Conservation (phyloP, 2,329 filamentous ascomycete species). For the Ceratocystis destructans region DNA sequence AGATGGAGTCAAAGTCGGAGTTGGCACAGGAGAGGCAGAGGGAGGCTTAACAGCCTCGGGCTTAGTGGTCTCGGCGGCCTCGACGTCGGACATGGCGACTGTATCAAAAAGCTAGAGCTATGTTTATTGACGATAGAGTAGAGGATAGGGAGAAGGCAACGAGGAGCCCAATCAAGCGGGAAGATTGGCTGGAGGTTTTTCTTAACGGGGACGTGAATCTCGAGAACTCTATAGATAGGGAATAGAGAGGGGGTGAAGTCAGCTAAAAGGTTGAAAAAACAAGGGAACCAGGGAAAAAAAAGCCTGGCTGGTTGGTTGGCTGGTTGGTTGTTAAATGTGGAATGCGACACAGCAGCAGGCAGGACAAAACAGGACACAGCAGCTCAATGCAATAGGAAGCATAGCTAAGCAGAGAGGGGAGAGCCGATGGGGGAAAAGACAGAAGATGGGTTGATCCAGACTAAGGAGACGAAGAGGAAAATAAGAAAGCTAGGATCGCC, state of each 20-base stretch:
- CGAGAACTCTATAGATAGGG: constrained; percentile 11
- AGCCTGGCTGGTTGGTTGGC: background rate
- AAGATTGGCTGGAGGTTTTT: constrained; percentile 1
- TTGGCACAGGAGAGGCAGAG: constrained; percentile 23
- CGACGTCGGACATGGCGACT: constrained; percentile 34
- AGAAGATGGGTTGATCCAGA: background rate
- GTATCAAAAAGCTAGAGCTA: background rate
- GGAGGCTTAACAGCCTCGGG: constrained; percentile 30
- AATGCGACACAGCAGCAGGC: background rate
- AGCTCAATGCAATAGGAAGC: background rate
- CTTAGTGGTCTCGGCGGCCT: constrained; percentile 34
- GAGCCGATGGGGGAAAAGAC: background rate
- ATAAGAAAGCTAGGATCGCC: constrained; percentile 4
- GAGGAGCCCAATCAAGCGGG: background rate
- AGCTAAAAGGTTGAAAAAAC: background rate
- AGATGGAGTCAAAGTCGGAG: constrained; percentile 20
- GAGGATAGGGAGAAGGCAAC: constrained; percentile 7
- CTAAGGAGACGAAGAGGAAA: background rate
- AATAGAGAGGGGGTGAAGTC: constrained; percentile 2
- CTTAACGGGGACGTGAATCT: constrained; percentile 10
- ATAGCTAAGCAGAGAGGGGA: background rate
- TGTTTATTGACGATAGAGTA: constrained; percentile 20
- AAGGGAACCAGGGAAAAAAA: constrained; percentile 10
- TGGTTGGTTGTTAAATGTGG: background rate
- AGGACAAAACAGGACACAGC: background rate